A percentile compares a stretch with the other conserved stretches of the same genome.
phyloP scores from a whole-genome alignment of 139 green algal genomes.

The Ostreobium quekettii region DNA sequence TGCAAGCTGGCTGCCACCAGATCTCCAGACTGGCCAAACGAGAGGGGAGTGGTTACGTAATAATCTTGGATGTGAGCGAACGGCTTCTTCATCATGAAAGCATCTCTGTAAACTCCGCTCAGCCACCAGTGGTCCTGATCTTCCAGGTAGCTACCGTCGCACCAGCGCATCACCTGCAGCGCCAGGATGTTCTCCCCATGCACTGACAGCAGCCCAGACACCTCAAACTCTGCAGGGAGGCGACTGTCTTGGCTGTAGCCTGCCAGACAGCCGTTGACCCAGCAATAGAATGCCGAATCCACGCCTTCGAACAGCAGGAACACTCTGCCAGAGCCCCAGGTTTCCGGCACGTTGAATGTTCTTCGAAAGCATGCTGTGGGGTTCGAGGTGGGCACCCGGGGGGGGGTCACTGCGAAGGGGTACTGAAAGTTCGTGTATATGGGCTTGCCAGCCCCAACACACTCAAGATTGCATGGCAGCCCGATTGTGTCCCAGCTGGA shows the following conservation, averaged over 20 bases:
- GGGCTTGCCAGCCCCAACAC: conserved; percentile 65
- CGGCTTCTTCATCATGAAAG: conserved; percentile 20
- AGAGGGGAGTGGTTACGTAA: conserved; percentile 21
- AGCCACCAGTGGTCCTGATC: conserved; percentile 97
- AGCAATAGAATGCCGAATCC: conserved; percentile 76
- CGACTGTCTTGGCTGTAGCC: conserved; percentile 88
- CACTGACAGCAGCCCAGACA: conserved; percentile 43
- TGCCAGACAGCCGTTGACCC: conserved; percentile 79
- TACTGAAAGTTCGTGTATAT: conserved; percentile 97
- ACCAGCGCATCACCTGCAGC: conserved; percentile 82
- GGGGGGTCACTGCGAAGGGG: conserved; percentile 80
- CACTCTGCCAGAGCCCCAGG: conserved; percentile 18
- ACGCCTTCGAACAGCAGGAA: conserved; percentile 84
- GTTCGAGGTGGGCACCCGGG: conserved; percentile 75
- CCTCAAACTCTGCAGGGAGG: conserved; percentile 88
- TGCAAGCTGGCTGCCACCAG: background rate
- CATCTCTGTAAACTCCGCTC: conserved; percentile 76
- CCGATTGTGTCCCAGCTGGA: conserved; percentile 33
- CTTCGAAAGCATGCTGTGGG: conserved; percentile 85
- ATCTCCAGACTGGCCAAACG: conserved; percentile 11
- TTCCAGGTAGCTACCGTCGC: conserved; percentile 93
- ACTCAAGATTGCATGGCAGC: conserved; percentile 86
- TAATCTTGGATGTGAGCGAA: conserved; percentile 22
- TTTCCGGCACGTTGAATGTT: conserved; percentile 48
- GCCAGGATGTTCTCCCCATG: conserved; percentile 58